These are phyloP conservation scores for Teunomyces atbi DNA, from an alignment of 805 yeast species.

Conservation along the genomic window DNA sequence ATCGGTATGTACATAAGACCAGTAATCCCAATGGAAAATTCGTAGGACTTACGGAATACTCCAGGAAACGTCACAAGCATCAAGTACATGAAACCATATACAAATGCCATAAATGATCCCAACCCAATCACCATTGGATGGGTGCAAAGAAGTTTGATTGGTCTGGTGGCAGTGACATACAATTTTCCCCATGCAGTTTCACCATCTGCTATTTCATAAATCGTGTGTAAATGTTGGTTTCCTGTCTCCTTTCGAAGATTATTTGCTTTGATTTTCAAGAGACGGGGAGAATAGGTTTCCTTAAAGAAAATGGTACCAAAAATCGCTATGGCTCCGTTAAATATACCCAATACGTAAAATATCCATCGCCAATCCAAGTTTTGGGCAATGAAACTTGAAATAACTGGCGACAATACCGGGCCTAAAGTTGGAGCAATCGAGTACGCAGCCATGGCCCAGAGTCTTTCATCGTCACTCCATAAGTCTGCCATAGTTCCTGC, in stretches of 20 bases:
- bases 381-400: constrained; percentile 35
- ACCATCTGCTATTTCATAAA: constrained; percentile 34
- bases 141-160: constrained; percentile 29
- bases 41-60: constrained; percentile 29
- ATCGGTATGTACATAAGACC: constrained; percentile 41
- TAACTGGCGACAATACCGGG: constrained; percentile 38
- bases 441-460: constrained; percentile 35
- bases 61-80: constrained; percentile 40
- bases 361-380: constrained; percentile 38
- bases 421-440: constrained; percentile 38
- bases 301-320: constrained; percentile 28
- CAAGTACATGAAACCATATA: constrained; percentile 41
- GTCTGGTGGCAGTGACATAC: constrained; percentile 27
- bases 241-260: constrained; percentile 32
- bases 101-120: constrained; percentile 42
- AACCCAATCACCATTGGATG: constrained; percentile 41
- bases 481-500: constrained; percentile 41
- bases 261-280: constrained; percentile 27
- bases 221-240: constrained; percentile 35
- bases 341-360: constrained; percentile 32
- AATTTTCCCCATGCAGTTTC: constrained; percentile 23
- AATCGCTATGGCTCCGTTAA: constrained; percentile 33
- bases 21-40: constrained; percentile 28
- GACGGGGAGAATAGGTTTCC: constrained; percentile 38
- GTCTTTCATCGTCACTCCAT: constrained; percentile 31